Percentiles rank a stretch among this genome's conserved stretches.
These are phyloP conservation scores for Aspergillus piperis DNA, from an alignment of 2,329 filamentous ascomycete genomes.

Conservation along the genomic window DNA sequence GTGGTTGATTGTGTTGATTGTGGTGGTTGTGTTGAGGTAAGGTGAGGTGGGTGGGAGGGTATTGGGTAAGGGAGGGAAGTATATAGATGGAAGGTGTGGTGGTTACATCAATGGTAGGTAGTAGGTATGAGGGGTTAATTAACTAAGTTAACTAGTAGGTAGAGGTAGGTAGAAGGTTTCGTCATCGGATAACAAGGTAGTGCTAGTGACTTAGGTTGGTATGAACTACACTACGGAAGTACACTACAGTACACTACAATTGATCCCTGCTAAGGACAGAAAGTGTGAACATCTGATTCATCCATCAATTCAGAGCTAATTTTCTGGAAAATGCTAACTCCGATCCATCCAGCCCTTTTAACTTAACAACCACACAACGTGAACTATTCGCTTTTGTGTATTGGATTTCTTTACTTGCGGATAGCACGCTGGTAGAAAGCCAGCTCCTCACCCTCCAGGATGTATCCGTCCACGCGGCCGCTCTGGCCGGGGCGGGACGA, in stretches of 20 bases:
- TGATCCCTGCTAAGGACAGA: no score
- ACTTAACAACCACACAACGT: conserved; percentile 12
- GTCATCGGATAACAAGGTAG: neutral
- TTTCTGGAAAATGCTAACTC: conserved; percentile 15
- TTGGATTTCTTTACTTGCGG: conserved; percentile 74
- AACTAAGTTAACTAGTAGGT: no score
- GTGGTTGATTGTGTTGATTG: neutral
- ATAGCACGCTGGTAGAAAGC: conserved; percentile 99
- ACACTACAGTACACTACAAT: no score
- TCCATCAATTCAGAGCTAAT: conserved; percentile 2
- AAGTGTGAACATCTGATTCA: neutral
- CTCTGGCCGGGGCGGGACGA: conserved; percentile 94
- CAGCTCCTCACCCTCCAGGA: conserved; percentile 98
- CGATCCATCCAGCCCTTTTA: conserved; percentile 19
- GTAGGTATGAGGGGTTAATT: no score
- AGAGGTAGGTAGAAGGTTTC: neutral
- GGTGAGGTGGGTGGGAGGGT: neutral
- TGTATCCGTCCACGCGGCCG: conserved; percentile 94
- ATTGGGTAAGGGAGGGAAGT: neutral
- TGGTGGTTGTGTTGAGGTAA: neutral
- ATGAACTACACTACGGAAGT: no score
- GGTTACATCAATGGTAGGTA: neutral
- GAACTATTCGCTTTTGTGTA: no score
- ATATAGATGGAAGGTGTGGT: neutral
- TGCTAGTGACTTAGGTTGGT: no score